Evolutionary conservation across 495 filamentous ascomycete genomes (phyloP), one percentile per base, ranked within the genome.

Genomic region (Talaromyces borbonicus): DNA sequence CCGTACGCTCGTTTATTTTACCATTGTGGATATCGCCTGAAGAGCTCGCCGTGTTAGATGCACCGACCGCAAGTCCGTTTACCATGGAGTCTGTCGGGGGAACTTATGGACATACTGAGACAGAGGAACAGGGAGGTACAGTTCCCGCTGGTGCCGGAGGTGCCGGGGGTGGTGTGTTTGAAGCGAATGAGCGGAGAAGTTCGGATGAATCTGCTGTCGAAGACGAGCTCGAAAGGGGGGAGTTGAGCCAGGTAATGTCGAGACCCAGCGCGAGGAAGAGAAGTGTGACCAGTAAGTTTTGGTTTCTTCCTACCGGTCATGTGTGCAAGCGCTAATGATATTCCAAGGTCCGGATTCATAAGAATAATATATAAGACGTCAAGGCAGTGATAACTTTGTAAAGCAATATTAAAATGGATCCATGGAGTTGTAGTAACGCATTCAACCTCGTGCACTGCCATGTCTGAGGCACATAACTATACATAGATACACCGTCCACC

Each of bases 31-130:
- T 96, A 51, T 70, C 67, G 0, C 52, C 64, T 0, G 72, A 80
- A 52, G 90, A 95, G 66, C 59, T 97, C 32, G 57, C 59, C 0
- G 55, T 80, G 2, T 58, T 97, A 53, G 90, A 97, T 68, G 81
- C 63, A 25, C 83, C 85, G 1, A 89, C 88, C 1, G 87, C 89
- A 15, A 86, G 85, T 57, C 73, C 77, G 27, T 92, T 93, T 54
- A 88, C 83, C 0, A 88, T 93, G 81, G 82, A 89, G 69, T 83
- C 81, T 53, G 82, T 84, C 5, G 84, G 87, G 18, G 88, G 86
- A 2, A 74, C 72, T 47, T 80, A 78, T 62, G 81, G 78, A 0
- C 62, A 72, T 49, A 57, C 53, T 25, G 43, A 57, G 5, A 25
- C 30, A 5, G 30, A 35, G 7, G 43, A 20, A 11, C 35, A 38